A percentile compares a stretch with the other conserved stretches of the same genome.
These are phyloP conservation scores for Scedosporium aurantiacum DNA, from an alignment of 2,329 filamentous ascomycete genomes.

Conservation along the genomic window DNA sequence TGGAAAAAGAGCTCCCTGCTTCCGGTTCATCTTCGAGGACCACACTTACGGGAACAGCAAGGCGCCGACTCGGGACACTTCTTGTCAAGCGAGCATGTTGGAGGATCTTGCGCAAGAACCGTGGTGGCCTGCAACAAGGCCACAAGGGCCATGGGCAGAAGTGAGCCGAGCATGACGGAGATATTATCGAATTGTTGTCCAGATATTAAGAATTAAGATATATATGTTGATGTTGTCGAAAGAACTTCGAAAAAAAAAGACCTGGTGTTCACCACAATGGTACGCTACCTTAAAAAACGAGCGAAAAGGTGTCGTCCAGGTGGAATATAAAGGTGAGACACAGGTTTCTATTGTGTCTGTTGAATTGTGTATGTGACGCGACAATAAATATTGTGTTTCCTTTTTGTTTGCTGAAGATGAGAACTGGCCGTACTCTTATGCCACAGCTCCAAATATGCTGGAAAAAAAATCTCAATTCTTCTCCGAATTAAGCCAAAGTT, in stretches of 20 bases:
- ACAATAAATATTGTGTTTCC: not conserved
- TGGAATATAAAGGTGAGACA: not conserved
- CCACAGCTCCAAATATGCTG: no score
- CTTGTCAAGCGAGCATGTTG: slow-evolving; percentile 34
- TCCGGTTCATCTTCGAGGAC: not conserved
- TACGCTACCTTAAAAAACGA: not conserved
- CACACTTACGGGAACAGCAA: slow-evolving; percentile 64
- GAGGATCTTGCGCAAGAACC: slow-evolving; percentile 7
- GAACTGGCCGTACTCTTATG: not conserved
- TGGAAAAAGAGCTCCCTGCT: no score
- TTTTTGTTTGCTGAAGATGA: not conserved
- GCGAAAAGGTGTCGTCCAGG: not conserved
- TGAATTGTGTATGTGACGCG: not conserved
- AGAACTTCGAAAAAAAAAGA: not conserved
- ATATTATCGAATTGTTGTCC: not conserved
- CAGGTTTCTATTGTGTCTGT: not conserved
- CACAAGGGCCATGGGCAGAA: slow-evolving; percentile 3
- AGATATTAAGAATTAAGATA: not conserved
- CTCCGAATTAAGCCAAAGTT: no score
- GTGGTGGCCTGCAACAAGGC: slow-evolving; percentile 1
- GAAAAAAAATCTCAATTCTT: no score
- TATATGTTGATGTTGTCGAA: not conserved
- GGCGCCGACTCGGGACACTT: slow-evolving; percentile 64
- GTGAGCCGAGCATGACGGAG: slow-evolving; percentile 2
- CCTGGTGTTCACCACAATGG: not conserved